Base-by-base conservation (phyloP, 225 moss, liverwort and hornwort species). In the Rhytidiadelphus loreus region DNA sequence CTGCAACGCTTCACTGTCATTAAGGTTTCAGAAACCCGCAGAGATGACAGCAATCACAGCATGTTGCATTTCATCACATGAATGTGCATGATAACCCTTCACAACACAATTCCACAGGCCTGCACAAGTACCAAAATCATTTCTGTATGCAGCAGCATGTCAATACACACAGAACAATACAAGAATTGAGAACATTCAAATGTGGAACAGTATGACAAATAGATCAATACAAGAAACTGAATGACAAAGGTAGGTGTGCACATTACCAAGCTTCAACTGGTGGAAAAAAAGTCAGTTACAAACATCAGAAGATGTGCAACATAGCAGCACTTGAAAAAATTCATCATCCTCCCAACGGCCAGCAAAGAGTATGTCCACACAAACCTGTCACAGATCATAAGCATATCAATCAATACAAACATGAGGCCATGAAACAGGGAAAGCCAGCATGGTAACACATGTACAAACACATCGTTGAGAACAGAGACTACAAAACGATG, bases 301-400 rank as follows among this genome's bases (percentile, higher is more conserved):
- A 76, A 15, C 33, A 86, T 72, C 91, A 86, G 33, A 60, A 26
- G 76, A 69, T 82, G 85, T 70, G 77, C 46, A 35, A 85, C 72
- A 77, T 37, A 87, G 58, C 81, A 81, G 87, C 26, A 87, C 8
- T 91, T 60, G 53, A 50, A 77, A 71, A 10, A 64, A 72, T 57
- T 39, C 39, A 86, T 59, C 58, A 59, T 16, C 37, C 58, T 76
- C 28, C 83, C 43, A 55, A 57, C 33, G 66, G 82, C 43, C 62
- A 75, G 81, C 19, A 87, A 56, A 57, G 56, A 72, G 86, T 5
- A 15, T 56, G 44, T 53, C 57, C 63, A 70, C 64, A 88, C 53
- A 88, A 55, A 53, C 92, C 92, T 92, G 92, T 62, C 88, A 92
- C 90, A 90, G 1, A 46, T 80, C 48, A 81, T 17, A 62, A 25